Base-by-base conservation (phyloP, 2,329 filamentous ascomycete genomes). In the Metarhizium sp. region DNA sequence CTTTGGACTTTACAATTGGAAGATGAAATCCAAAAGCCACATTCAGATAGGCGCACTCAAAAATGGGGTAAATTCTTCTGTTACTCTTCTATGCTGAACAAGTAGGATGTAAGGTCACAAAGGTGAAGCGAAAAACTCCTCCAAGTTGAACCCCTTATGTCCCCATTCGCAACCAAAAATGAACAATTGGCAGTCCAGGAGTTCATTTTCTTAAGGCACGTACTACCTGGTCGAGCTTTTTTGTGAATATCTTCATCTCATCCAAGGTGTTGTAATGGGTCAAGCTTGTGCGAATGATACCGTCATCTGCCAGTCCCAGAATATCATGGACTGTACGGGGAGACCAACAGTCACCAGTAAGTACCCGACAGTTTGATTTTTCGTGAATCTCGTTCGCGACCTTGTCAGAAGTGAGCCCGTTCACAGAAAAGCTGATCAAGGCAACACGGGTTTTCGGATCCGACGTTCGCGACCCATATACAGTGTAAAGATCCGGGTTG, bases 311-410 rank as follows among this genome's bases (percentile, higher is more conserved):
- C 51, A 88, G 67, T 0, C 76, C 76, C 40, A 89, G 64, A 0
- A 87, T 71, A 2, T 86, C 80, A 56, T 80, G 72, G 13, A 80
- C 73, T 59, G 89, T 64, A 18, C 86, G 72, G 61, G 86, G 80
- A 14, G 80, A 84, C 67, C 90, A 90, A 61, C 90, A 88, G 50
- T 79, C 75, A 0, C 87, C 87, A 77, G 79, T 87, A 49, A 85
- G 73, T 58, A 88, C 81, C 0, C 83, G 85, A 66, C 81, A 83
- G 20, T 77, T 70, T 1, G 78, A 80, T 20, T 74, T 72, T 46
- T 73, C 73, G 68, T 89, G 85, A 1, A 87, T 78, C 14, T 75
- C 74, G 59, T 84, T 80, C 6, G 88, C 83, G 0, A 89, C 65
- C 52, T 78, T 74, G 59, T 76, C 75, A 29, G 81, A 81, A 20